These are phyloP conservation scores for Lachancea fermentati DNA, from an alignment of 805 yeast species.

Conservation along the genomic window DNA sequence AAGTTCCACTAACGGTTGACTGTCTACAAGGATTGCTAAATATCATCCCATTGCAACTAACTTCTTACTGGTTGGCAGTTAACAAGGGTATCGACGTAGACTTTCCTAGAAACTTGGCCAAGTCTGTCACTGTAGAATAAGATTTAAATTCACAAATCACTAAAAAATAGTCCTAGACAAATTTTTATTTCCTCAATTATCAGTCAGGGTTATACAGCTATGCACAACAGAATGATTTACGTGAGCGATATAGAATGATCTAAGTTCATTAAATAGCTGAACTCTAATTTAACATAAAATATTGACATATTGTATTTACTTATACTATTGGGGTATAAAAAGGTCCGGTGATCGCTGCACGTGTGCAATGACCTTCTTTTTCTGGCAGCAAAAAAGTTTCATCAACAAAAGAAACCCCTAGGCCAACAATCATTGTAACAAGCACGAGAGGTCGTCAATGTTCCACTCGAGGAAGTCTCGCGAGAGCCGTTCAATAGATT, in stretches of 20 bases:
- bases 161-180: no score
- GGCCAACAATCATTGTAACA: not conserved
- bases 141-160: not conserved
- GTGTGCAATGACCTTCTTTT: not conserved
- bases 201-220: not conserved
- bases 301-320: no score
- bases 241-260: not conserved
- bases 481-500: slow-evolving; percentile 19
- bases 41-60: slow-evolving; percentile 89
- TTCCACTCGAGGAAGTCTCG: slow-evolving; percentile 14
- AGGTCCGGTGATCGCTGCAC: not conserved
- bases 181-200: not conserved
- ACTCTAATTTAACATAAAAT: not conserved
- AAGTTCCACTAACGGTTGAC: slow-evolving; percentile 93
- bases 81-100: slow-evolving; percentile 95
- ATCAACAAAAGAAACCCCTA: not conserved
- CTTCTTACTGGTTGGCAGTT: slow-evolving; percentile 95
- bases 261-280: not conserved
- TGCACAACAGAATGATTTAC: not conserved
- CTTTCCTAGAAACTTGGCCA: slow-evolving; percentile 97
- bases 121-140: slow-evolving; percentile 94
- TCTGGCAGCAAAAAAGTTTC: not conserved
- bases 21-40: slow-evolving; percentile 95
- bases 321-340: no score
- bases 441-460: slow-evolving; percentile 3